These are phyloP conservation scores for Leishmania tropica DNA, from an alignment of 208 protist species.

Conservation along the genomic window DNA sequence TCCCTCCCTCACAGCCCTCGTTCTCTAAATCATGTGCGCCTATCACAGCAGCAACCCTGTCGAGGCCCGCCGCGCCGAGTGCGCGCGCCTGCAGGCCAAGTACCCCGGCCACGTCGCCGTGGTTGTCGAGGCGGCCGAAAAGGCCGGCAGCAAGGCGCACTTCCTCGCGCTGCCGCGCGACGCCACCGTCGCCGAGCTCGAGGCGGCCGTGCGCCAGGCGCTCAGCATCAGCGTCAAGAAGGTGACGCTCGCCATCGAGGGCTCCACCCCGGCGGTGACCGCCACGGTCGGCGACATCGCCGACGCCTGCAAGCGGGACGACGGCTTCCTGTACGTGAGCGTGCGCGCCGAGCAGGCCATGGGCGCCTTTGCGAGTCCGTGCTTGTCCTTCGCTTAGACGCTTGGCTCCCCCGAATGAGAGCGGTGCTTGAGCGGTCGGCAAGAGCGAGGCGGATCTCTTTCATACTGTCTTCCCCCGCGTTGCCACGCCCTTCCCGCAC, in stretches of 20 bases:
- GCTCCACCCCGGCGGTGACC: conserved; percentile 20
- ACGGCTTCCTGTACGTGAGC: conserved; percentile 26
- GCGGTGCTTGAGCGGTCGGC: no score
- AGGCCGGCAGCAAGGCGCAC: neutral
- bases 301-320: conserved; percentile 4
- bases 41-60: neutral
- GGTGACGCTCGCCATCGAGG: conserved; percentile 25
- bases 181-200: conserved; percentile 22
- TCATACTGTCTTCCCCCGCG: no score
- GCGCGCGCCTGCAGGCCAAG: conserved; percentile 24
- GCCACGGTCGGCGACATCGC: conserved; percentile 16
- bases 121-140: conserved; percentile 18
- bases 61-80: conserved; percentile 6
- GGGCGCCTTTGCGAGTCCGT: neutral
- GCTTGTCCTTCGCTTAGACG: no score
- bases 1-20: no score
- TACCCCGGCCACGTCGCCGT: conserved; percentile 23
- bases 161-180: conserved; percentile 21
- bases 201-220: conserved; percentile 10
- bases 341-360: conserved; percentile 5
- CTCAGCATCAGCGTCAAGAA: conserved; percentile 7
- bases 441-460: no score
- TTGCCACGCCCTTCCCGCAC: no score
- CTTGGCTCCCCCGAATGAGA: no score
- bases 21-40: conserved; percentile 2